These are phyloP conservation scores for Pyrus communis DNA, from an alignment of 306 rosid species.

Conservation along the genomic window DNA sequence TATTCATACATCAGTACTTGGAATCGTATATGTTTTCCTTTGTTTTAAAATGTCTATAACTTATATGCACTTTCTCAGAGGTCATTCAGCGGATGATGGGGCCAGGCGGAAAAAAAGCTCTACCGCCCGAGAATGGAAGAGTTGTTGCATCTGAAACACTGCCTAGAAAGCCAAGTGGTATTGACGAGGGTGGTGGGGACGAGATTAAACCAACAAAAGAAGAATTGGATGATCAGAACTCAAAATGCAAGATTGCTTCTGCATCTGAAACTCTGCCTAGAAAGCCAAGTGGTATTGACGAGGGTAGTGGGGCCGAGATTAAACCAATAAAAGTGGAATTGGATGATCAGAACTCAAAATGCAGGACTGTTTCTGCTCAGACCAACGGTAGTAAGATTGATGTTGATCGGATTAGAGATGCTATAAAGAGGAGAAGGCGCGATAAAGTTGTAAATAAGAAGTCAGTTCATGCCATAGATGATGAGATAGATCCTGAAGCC, in stretches of 20 bases:
- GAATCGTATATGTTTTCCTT: not conserved
- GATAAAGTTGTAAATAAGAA: constrained; percentile 13
- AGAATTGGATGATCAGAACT: constrained; percentile 17
- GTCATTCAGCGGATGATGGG: constrained; percentile 35
- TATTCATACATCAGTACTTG: not conserved
- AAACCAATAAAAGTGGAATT: constrained; percentile 9
- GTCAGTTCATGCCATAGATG: not conserved
- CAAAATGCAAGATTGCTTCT: not conserved
- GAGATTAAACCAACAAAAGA: constrained; percentile 1
- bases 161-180: constrained; percentile 18
- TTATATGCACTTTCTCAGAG: constrained; percentile 26
- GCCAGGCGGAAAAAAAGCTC: constrained; percentile 20
- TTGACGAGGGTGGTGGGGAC: constrained; percentile 19
- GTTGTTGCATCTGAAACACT: constrained; percentile 12
- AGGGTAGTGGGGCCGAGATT: constrained; percentile 17
- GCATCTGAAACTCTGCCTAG: not conserved
- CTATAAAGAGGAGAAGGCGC: constrained; percentile 30
- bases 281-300: constrained; percentile 14
- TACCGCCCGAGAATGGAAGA: constrained; percentile 14
- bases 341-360: constrained; percentile 15
- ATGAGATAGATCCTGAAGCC: constrained; percentile 31
- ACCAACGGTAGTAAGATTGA: constrained; percentile 12
- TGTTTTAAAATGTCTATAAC: not conserved
- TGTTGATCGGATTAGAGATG: constrained; percentile 27
- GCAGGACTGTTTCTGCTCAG: constrained; percentile 5